A percentile compares a stretch with the other conserved stretches of the same genome.
These are phyloP conservation scores for Pleurotus tuoliensis DNA, from an alignment of 768 basidiomycete species.

Conservation along the genomic window DNA sequence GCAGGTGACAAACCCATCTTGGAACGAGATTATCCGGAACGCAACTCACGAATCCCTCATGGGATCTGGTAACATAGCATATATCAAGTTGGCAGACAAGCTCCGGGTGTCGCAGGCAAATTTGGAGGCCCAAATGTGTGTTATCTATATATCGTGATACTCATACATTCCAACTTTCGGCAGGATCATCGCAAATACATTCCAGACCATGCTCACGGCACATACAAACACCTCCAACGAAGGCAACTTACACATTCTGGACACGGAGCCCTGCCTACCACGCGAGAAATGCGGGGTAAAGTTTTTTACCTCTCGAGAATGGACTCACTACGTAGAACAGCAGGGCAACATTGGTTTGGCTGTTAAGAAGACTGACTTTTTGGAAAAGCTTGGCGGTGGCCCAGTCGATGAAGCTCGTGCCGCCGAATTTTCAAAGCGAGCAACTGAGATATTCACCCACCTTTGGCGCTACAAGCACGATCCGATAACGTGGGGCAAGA, in stretches of 20 bases:
- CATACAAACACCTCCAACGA: neutral
- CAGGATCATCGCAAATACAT: neutral
- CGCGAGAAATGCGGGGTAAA: conserved; percentile 8
- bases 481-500: conserved; percentile 5
- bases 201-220: neutral
- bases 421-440: conserved; percentile 7
- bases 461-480: conserved; percentile 1
- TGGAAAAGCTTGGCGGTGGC: conserved; percentile 7
- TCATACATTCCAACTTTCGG: neutral
- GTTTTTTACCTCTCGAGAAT: conserved; percentile 12
- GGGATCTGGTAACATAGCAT: neutral
- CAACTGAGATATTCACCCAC: conserved; percentile 7
- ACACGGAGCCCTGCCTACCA: neutral
- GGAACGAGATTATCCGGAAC: neutral
- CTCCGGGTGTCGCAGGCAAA: neutral
- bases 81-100: neutral
- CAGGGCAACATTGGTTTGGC: neutral
- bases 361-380: conserved; percentile 8
- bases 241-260: neutral
- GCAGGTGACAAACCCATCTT: too few relatives aligned
- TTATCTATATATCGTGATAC: neutral
- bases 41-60: neutral
- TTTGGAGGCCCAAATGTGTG: neutral
- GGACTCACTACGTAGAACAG: conserved; percentile 9
- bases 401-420: neutral